phyloP scores from a whole-genome alignment of 768 basidiomycete genomes.

The Podaxis carcinomalis region DNA sequence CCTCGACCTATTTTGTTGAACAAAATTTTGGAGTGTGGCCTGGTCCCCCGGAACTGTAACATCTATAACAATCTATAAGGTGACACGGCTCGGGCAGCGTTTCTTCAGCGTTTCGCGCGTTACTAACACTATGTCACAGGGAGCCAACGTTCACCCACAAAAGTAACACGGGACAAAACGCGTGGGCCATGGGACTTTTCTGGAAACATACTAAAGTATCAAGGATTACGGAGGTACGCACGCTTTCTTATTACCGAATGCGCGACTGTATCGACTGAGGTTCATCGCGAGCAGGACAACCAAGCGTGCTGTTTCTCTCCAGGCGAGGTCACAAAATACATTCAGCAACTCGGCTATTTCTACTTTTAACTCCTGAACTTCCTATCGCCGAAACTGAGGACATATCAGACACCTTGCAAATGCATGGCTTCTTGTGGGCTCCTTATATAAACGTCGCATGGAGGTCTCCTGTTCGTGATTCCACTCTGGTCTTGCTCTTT shows the following conservation, averaged over 20 bases:
- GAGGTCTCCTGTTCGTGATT: neutral
- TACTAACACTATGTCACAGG: slow-evolving; percentile 3
- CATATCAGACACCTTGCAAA: slow-evolving; percentile 5
- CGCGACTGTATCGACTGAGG: neutral
- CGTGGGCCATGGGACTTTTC: neutral
- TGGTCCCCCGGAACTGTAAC: too few species aligned
- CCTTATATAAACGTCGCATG: neutral
- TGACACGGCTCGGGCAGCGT: neutral
- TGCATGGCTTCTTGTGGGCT: neutral
- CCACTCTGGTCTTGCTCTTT: neutral
- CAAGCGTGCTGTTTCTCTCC: neutral
- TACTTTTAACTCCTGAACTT: neutral
- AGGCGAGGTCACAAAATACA: neutral
- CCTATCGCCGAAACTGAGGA: slow-evolving; percentile 1
- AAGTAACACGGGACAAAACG: neutral
- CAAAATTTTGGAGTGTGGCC: too few species aligned
- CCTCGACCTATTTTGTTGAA: too few species aligned
- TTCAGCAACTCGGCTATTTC: neutral
- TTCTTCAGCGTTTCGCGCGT: neutral
- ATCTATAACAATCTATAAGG: neutral
- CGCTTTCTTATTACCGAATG: neutral
- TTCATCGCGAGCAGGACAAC: neutral
- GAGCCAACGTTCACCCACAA: neutral
- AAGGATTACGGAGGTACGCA: neutral
- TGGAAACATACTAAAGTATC: neutral